phyloP scores from a whole-genome alignment of 495 filamentous ascomycete genomes.

The Penicillium odoratum region DNA sequence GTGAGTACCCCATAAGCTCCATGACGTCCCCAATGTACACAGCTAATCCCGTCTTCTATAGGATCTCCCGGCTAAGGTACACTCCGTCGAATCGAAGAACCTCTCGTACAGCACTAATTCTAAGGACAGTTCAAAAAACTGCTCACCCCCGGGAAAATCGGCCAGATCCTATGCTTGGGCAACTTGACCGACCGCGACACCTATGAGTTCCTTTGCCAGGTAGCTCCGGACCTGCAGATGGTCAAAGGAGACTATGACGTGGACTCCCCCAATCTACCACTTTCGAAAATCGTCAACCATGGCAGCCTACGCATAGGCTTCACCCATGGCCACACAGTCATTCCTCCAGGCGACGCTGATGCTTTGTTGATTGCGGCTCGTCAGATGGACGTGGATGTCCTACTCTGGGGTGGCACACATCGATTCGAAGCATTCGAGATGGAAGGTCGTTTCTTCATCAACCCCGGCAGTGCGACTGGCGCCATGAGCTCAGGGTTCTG shows the following conservation, averaged over 20 bases:
- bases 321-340: conserved; percentile 93
- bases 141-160: conserved; percentile 95
- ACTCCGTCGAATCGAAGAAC: conserved; percentile 1
- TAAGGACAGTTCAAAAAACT: conserved; percentile 88
- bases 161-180: conserved; percentile 93
- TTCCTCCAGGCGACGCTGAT: conserved; percentile 89
- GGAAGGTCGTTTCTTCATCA: conserved; percentile 98
- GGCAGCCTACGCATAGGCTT: conserved; percentile 93
- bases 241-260: conserved; percentile 93
- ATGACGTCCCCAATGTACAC: conserved; percentile 23
- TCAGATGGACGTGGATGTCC: conserved; percentile 93
- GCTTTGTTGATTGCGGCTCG: conserved; percentile 88
- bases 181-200: conserved; percentile 95
- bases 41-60: conserved; percentile 27
- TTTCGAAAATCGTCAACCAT: conserved; percentile 93
- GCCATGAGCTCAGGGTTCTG: conserved; percentile 74
- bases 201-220: conserved; percentile 88
- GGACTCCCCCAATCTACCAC: conserved; percentile 83
- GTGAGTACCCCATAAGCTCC: conserved; percentile 41
- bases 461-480: conserved; percentile 92
- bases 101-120: conserved; percentile 7
- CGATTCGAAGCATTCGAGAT: conserved; percentile 97
- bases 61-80: conserved; percentile 91
- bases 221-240: conserved; percentile 93
- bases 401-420: conserved; percentile 98